Base-by-base conservation (phyloP, 208 protist genomes). In the Porcisia hertigi region DNA sequence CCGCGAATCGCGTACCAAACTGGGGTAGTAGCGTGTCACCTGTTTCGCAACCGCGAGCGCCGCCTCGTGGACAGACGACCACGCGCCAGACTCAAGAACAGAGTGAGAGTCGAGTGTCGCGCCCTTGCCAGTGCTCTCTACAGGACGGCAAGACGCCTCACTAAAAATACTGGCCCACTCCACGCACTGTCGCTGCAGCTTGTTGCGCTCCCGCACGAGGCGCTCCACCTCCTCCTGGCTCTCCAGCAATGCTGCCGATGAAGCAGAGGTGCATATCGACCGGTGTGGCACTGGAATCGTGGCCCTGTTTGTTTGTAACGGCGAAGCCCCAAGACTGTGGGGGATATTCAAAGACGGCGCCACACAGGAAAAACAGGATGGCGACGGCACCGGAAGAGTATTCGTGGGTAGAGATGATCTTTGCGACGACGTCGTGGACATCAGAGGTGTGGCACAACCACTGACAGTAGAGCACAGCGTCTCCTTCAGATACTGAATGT, bases 381-480 rank as follows among this genome's bases (percentile, higher is more conserved):
- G 45, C 5, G 65, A 12, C 41, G 23, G 41, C 14, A 55, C 65
- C 3, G 47, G 25, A 34, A 55, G 16, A 36, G 47, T 70, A 55
- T 52, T 69, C 58, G 59, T 66, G 34, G 75, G 69, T 30, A 54
- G 59, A 12, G 75, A 79, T 25, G 53, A 69, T 1, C 45, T 69
- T 25, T 49, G 58, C 30, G 69, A 69, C 9, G 49, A 20, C 5
- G 60, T 47, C 39, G 59, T 9, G 1, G 69, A 52, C 45, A 70
- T 55, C 30, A 25, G 30, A 43, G 75, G 25, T 2, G 52, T 39
- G 53, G 45, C 45, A 9, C 57, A 45, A 11, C 58, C 53, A 70
- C 75, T 74, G 49, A 79, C 69, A 55, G 75, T 79, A 25, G 75
- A 79, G 69, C 75, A 79, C 36, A 79, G 69, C n/a, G 75, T 58